Evolutionary conservation across 805 yeast genomes (phyloP).

Genomic region (Debaryomyces castellii): DNA sequence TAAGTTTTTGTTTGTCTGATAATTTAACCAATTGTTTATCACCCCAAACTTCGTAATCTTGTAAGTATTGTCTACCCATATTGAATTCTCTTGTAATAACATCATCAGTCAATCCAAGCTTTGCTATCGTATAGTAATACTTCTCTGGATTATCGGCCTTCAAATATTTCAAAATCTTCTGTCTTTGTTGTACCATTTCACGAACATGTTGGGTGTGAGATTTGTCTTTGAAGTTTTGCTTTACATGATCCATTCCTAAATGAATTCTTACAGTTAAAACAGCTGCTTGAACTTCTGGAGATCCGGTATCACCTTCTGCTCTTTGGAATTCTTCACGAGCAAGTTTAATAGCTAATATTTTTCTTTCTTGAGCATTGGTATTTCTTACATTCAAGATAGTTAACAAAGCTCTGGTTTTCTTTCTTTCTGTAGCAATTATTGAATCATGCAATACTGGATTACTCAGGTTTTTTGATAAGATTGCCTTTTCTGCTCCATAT

Average conservation of each 20-base stretch:
- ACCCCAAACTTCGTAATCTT: slow-evolving; percentile 76
- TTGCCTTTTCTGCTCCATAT: slow-evolving; percentile 73
- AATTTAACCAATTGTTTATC: slow-evolving; percentile 61
- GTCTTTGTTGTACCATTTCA: slow-evolving; percentile 87
- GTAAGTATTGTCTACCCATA: slow-evolving; percentile 75
- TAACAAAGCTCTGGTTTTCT: slow-evolving; percentile 63
- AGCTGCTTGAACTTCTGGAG: slow-evolving; percentile 96
- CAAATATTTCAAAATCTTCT: slow-evolving; percentile 75
- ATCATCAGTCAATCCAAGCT: slow-evolving; percentile 83
- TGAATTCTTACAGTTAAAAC: slow-evolving; percentile 79
- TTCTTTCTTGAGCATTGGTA: slow-evolving; percentile 56
- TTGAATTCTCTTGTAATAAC: slow-evolving; percentile 77
- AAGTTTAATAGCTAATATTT: slow-evolving; percentile 55
- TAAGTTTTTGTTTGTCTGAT: slow-evolving; percentile 33
- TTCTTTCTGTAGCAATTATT: slow-evolving; percentile 39
- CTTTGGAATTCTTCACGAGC: slow-evolving; percentile 83
- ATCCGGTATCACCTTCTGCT: slow-evolving; percentile 88
- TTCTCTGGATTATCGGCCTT: slow-evolving; percentile 77
- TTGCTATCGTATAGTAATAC: slow-evolving; percentile 83
- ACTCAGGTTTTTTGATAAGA: slow-evolving; percentile 34
- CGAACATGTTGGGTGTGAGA: slow-evolving; percentile 69
- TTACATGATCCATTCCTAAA: slow-evolving; percentile 70
- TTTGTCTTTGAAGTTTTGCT: slow-evolving; percentile 68
- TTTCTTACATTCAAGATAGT: slow-evolving; percentile 77
- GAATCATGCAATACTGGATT: slow-evolving; percentile 29